phyloP scores from a whole-genome alignment of 257 asterid species.

The Solanum paucissectum region DNA sequence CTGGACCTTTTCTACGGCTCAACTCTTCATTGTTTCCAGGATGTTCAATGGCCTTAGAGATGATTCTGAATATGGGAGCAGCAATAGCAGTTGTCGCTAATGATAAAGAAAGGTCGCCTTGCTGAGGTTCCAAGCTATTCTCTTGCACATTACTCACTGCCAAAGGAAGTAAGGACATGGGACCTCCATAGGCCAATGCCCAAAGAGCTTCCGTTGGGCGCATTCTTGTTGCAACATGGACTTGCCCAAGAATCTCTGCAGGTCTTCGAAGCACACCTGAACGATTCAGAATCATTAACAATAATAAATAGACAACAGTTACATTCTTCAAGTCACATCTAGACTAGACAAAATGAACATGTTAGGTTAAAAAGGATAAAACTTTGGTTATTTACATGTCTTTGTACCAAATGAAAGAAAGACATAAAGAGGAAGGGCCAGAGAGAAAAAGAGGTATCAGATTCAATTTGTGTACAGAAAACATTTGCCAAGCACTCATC shows the following conservation, averaged over 20 bases:
- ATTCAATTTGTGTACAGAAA: not conserved
- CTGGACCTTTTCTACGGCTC: slow-evolving; percentile 87
- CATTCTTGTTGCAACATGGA: slow-evolving; percentile 89
- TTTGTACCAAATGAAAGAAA: not conserved
- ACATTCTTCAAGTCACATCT: not conserved
- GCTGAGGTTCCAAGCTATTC: slow-evolving; percentile 77
- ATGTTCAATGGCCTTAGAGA: slow-evolving; percentile 74
- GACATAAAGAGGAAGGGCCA: not conserved
- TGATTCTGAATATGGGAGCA: slow-evolving; percentile 85
- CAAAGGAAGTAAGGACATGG: slow-evolving; percentile 85
- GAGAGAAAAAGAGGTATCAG: not conserved
- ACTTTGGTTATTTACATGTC: not conserved
- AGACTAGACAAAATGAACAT: not conserved
- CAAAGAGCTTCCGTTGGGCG: slow-evolving; percentile 90
- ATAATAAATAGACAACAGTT: not conserved
- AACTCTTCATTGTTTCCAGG: slow-evolving; percentile 94
- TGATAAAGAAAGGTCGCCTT: slow-evolving; percentile 59
- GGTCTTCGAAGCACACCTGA: slow-evolving; percentile 88
- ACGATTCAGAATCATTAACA: not conserved
- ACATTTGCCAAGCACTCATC: not conserved
- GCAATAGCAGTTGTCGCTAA: slow-evolving; percentile 74
- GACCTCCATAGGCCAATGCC: slow-evolving; percentile 98
- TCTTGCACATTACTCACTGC: slow-evolving; percentile 73
- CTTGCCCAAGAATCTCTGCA: slow-evolving; percentile 99
- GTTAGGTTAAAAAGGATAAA: not conserved